A percentile compares a stretch with the other conserved stretches of the same genome.
phyloP scores from a whole-genome alignment of 2,329 filamentous ascomycete genomes.

The Aspergillus neotritici region DNA sequence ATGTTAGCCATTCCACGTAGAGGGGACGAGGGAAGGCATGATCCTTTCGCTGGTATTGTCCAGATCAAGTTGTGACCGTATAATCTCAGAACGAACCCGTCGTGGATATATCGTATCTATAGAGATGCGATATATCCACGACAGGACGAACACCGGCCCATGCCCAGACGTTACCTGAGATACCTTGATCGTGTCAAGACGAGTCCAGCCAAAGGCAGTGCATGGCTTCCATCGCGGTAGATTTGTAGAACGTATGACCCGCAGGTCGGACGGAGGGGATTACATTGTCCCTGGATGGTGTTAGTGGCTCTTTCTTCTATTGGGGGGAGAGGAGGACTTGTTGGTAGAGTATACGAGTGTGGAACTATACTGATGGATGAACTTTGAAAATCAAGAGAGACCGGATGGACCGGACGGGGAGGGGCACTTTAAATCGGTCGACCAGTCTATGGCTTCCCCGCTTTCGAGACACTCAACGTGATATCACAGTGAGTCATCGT shows the following conservation, averaged over 20 bases:
- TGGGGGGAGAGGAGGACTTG: constrained; percentile 17
- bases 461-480: too few relatives aligned
- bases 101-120: too few relatives aligned
- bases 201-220: constrained; percentile 34
- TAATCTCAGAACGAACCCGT: constrained; percentile 60
- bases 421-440: too few relatives aligned
- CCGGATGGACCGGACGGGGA: too few relatives aligned
- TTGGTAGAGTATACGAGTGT: not conserved
- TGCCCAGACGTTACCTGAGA: constrained; percentile 47
- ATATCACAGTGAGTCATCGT: too few relatives aligned
- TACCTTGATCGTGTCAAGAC: constrained; percentile 45
- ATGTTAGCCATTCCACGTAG: constrained; percentile 38
- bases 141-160: constrained; percentile 60
- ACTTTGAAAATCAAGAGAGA: too few relatives aligned
- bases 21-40: constrained; percentile 64
- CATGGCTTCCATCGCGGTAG: constrained; percentile 36
- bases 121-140: constrained; percentile 2
- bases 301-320: constrained; percentile 10
- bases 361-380: too few relatives aligned
- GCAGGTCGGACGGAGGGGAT: constrained; percentile 10
- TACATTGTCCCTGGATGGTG: constrained; percentile 17
- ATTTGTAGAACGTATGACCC: constrained; percentile 4
- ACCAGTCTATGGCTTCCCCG: too few relatives aligned
- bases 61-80: constrained; percentile 95
- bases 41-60: constrained; percentile 99